Evolutionary conservation across 2,329 filamentous ascomycete genomes (phyloP).

Genomic region (Capronia coronata): DNA sequence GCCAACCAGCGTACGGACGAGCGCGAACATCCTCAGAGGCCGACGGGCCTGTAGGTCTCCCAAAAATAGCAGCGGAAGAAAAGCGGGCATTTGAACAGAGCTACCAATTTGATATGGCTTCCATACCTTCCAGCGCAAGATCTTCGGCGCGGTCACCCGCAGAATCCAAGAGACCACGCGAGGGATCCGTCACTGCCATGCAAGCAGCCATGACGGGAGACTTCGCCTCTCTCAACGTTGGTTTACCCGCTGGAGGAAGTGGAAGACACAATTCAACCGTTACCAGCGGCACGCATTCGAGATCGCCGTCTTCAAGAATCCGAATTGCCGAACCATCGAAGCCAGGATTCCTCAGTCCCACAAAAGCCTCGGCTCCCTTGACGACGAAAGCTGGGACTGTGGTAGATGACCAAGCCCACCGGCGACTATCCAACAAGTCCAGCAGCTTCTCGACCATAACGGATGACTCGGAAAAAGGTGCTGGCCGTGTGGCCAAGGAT

Average conservation of each 20-base stretch:
- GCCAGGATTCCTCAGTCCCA: constrained; percentile 11
- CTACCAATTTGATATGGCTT: constrained; percentile 42
- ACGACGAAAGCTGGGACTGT: constrained; percentile 13
- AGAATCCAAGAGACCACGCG: constrained; percentile 37
- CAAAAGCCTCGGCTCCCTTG: constrained; percentile 4
- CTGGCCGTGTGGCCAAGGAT: constrained; percentile 55
- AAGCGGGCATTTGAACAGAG: constrained; percentile 31
- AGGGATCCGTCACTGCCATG: constrained; percentile 41
- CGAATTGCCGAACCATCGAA: constrained; percentile 8
- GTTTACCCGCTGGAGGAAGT: constrained; percentile 8
- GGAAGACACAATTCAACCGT: constrained; percentile 33
- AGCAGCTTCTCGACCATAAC: constrained; percentile 30
- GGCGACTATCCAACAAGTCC: constrained; percentile 29
- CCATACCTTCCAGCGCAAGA: constrained; percentile 41
- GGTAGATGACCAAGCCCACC: constrained; percentile 16
- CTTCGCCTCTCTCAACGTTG: constrained; percentile 31
- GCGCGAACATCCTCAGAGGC: constrained; percentile 34
- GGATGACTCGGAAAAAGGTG: constrained; percentile 41
- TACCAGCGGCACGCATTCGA: constrained; percentile 37
- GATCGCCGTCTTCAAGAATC: constrained; percentile 33
- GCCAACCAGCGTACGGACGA: constrained; percentile 24
- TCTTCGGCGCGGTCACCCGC: constrained; percentile 32
- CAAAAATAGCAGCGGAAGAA: constrained; percentile 25
- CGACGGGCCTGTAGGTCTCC: constrained; percentile 25
- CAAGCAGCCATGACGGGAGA: constrained; percentile 42